These are phyloP conservation scores for Aspergillus fructus DNA, from an alignment of 2,329 filamentous ascomycete genomes.

Conservation along the genomic window DNA sequence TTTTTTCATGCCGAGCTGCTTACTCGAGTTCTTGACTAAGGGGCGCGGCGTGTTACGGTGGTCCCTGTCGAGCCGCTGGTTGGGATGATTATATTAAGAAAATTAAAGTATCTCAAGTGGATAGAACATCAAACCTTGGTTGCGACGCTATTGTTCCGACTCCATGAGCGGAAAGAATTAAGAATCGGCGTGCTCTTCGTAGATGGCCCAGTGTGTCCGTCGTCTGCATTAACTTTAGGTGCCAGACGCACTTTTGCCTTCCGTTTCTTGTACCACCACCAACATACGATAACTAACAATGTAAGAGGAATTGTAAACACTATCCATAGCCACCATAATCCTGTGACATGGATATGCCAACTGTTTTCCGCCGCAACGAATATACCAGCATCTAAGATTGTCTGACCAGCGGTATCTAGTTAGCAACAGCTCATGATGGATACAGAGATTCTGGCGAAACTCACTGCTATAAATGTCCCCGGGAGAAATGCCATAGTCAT, in stretches of 20 bases:
- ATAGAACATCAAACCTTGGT: not conserved
- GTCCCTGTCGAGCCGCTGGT: too few species aligned
- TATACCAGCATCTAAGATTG: conserved; percentile 13
- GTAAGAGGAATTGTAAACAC: conserved; percentile 17
- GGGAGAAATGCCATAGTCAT: conserved; percentile 34
- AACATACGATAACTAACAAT: conserved; percentile 13
- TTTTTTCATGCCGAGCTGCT: too few species aligned
- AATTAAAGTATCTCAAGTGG: too few species aligned
- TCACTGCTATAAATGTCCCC: conserved; percentile 20
- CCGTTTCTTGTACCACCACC: conserved; percentile 10
- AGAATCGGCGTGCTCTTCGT: not conserved
- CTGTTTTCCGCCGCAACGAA: not conserved
- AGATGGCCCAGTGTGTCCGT: not conserved
- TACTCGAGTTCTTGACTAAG: too few species aligned
- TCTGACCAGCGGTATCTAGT: conserved; percentile 1
- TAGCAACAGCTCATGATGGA: too few species aligned
- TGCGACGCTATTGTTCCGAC: not conserved
- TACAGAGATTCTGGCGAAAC: not conserved
- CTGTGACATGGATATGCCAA: not conserved
- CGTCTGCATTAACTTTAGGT: not conserved
- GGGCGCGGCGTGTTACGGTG: too few species aligned
- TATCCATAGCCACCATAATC: conserved; percentile 17
- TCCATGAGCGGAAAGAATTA: not conserved
- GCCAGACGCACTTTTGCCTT: not conserved
- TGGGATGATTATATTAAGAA: too few species aligned